Conservation (phyloP, 257 asterid genomes). For the Galeopsis tetrahit region DNA sequence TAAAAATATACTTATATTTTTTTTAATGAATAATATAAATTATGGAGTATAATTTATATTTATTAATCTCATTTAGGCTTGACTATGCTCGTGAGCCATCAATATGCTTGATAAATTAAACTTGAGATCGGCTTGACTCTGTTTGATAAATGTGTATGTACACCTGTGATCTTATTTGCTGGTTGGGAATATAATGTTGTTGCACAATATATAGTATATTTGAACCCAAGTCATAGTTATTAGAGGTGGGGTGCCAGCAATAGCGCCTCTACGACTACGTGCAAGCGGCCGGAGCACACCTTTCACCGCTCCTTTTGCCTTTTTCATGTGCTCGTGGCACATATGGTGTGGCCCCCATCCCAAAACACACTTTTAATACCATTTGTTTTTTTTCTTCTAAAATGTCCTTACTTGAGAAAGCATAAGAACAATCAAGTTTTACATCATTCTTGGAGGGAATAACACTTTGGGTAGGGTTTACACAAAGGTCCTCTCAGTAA, state of each 20-base stretch:
- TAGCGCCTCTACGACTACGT: no score
- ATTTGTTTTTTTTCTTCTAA: no score
- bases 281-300: no score
- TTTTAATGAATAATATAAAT: no score
- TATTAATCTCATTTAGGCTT: background rate
- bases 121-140: no score
- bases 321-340: no score
- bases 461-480: background rate
- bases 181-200: conserved; percentile 19
- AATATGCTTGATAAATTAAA: background rate
- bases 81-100: background rate
- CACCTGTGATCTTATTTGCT: background rate
- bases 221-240: background rate
- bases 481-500: background rate
- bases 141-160: background rate
- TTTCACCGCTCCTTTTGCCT: no score
- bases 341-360: background rate
- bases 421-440: background rate
- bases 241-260: no score
- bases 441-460: background rate
- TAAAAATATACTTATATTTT: no score
- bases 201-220: background rate
- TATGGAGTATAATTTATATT: no score
- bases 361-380: background rate
- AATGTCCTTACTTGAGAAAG: background rate